Evolutionary conservation across 2,329 filamentous ascomycete genomes (phyloP).

Genomic region (Fusarium haematococcum): DNA sequence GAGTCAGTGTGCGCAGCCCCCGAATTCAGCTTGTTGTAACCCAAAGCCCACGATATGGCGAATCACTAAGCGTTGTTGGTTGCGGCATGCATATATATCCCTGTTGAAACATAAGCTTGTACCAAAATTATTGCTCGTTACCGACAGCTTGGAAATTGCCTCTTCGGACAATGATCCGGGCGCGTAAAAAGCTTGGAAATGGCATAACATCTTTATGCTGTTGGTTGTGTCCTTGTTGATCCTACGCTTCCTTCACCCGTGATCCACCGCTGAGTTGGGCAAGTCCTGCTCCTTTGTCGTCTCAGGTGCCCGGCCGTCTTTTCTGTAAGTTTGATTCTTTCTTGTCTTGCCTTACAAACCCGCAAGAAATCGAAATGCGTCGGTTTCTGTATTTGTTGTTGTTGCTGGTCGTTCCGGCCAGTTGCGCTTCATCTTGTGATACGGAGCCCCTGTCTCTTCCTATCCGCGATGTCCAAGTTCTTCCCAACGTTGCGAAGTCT

Average conservation of each 20-base stretch:
- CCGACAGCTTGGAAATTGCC: background rate
- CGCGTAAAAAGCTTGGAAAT: background rate
- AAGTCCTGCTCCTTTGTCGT: background rate
- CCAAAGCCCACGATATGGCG: background rate
- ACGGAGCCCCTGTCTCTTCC: slow-evolving; percentile 22
- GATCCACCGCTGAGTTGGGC: background rate
- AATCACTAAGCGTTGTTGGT: slow-evolving; percentile 1
- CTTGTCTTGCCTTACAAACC: background rate
- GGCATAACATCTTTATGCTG: background rate
- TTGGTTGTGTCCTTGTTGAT: background rate
- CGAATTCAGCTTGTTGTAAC: background rate
- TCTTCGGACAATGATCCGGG: background rate
- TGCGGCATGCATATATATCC: background rate
- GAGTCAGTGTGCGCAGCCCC: background rate
- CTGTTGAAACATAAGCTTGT: background rate
- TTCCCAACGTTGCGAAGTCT: slow-evolving; percentile 38
- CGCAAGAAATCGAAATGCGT: slow-evolving; percentile 1
- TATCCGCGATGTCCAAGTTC: slow-evolving; percentile 40
- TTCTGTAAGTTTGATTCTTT: background rate
- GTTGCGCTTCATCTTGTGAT: slow-evolving; percentile 23
- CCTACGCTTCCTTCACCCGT: background rate
- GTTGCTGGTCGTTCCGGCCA: background rate
- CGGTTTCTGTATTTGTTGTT: background rate
- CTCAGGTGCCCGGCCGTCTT: background rate
- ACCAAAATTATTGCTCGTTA: background rate